phyloP scores from a whole-genome alignment of 305 asterid species.

The Rubia tinctorum region DNA sequence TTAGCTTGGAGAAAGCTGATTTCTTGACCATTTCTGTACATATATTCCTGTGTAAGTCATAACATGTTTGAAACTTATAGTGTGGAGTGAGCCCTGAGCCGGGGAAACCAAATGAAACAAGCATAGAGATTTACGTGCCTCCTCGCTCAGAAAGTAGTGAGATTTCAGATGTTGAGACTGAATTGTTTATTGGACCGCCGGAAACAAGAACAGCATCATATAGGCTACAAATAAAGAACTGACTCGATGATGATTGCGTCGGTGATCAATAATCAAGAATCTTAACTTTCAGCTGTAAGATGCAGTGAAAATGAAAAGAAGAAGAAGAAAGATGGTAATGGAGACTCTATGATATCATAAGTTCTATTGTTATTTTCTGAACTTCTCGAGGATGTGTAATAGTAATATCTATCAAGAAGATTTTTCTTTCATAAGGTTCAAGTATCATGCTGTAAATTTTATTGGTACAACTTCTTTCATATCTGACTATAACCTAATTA shows the following conservation, averaged over 20 bases:
- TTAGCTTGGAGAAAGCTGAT: not conserved
- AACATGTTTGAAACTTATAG: conserved; percentile 18
- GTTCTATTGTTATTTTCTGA: not conserved
- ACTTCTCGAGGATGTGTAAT: not conserved
- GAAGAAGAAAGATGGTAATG: not conserved
- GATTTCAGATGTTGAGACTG: conserved; percentile 83
- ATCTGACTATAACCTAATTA: not conserved
- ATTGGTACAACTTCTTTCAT: not conserved
- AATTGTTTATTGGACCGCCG: conserved; percentile 77
- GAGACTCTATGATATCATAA: not conserved
- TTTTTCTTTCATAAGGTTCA: conserved; percentile 7
- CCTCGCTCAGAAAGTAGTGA: conserved; percentile 55
- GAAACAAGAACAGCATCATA: conserved; percentile 40
- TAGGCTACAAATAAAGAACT: conserved; percentile 29
- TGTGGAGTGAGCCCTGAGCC: conserved; percentile 30
- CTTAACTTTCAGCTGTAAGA: not conserved
- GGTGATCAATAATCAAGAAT: not conserved
- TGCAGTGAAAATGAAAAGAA: not conserved
- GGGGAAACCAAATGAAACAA: conserved; percentile 33
- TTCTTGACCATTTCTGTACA: not conserved
- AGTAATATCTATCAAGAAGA: not conserved
- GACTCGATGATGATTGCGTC: not conserved
- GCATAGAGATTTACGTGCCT: conserved; percentile 16
- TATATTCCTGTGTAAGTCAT: not conserved
- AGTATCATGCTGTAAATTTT: conserved; percentile 1